Evolutionary conservation across 2,329 filamentous ascomycete genomes (phyloP).

Genomic region (Trichoderma sp.): DNA sequence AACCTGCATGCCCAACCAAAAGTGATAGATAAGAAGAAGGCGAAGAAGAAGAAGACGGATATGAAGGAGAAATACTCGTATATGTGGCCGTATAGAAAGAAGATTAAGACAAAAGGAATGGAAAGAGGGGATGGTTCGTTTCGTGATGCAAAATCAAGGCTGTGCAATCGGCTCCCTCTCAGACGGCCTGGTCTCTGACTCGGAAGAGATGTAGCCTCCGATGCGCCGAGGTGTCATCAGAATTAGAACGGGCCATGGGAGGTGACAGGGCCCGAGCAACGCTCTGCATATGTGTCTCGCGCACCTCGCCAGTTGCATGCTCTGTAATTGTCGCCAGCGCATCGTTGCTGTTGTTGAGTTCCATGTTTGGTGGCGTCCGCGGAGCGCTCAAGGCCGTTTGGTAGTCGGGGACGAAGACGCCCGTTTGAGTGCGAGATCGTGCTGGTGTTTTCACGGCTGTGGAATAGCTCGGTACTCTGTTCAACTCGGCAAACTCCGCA

Average conservation of each 20-base stretch:
- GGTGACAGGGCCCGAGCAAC: background rate
- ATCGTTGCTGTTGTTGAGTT: constrained; percentile 30
- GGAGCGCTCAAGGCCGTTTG: constrained; percentile 57
- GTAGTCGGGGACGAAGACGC: constrained; percentile 62
- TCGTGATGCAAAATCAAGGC: background rate
- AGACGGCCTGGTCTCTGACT: constrained; percentile 35
- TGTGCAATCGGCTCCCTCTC: background rate
- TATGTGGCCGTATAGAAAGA: background rate
- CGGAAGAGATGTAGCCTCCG: constrained; percentile 37
- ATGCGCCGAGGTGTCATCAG: constrained; percentile 16
- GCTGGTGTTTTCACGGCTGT: constrained; percentile 68
- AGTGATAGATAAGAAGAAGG: background rate
- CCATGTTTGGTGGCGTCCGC: constrained; percentile 42
- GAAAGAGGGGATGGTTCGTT: background rate
- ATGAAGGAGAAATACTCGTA: background rate
- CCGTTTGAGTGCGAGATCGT: constrained; percentile 49
- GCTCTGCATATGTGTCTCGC: constrained; percentile 20
- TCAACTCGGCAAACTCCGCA: constrained; percentile 61
- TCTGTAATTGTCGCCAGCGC: constrained; percentile 35
- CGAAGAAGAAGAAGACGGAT: background rate
- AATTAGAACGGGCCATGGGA: background rate
- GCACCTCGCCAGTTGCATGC: constrained; percentile 26
- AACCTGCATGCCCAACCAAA: background rate
- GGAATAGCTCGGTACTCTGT: constrained; percentile 73
- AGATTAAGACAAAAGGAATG: background rate